Evolutionary conservation across 129 eudicot genomes (phyloP).

Genomic region (Centella asiatica): DNA sequence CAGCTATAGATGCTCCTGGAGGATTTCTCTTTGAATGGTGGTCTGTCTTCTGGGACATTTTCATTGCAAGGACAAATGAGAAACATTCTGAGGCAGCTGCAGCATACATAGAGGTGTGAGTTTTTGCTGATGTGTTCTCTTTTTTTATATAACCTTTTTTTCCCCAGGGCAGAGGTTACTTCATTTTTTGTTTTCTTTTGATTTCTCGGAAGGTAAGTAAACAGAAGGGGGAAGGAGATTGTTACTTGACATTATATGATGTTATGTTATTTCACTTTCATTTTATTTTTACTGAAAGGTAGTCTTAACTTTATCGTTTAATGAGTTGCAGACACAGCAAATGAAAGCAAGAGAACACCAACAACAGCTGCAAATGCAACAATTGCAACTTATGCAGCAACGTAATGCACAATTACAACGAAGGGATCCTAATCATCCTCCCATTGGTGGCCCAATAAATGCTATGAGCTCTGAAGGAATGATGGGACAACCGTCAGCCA

Average conservation of each 20-base stretch:
- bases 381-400: constrained; percentile 88
- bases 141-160: neutral
- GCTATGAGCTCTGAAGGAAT: constrained; percentile 64
- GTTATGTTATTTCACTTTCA: too few relatives aligned
- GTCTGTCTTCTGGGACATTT: constrained; percentile 99
- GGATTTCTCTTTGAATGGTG: constrained; percentile 99
- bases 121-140: neutral
- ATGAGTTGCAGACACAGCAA: constrained; percentile 63
- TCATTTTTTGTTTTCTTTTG: neutral
- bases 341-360: constrained; percentile 91
- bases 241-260: neutral
- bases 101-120: constrained; percentile 81
- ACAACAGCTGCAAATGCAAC: constrained; percentile 95
- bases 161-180: too few relatives aligned
- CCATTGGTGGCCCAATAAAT: constrained; percentile 58
- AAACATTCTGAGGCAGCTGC: constrained; percentile 99
- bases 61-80: constrained; percentile 94
- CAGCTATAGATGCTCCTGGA: constrained; percentile 99
- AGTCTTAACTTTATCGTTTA: constrained; percentile 1
- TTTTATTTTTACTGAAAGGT: neutral
- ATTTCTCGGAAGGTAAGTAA: neutral
- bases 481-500: constrained; percentile 80
- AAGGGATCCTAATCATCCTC: constrained; percentile 88
- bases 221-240: neutral
- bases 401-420: constrained; percentile 89